Evolutionary conservation across 2,329 filamentous ascomycete species (phyloP).

Genomic region (Diplodia intermedia): DNA sequence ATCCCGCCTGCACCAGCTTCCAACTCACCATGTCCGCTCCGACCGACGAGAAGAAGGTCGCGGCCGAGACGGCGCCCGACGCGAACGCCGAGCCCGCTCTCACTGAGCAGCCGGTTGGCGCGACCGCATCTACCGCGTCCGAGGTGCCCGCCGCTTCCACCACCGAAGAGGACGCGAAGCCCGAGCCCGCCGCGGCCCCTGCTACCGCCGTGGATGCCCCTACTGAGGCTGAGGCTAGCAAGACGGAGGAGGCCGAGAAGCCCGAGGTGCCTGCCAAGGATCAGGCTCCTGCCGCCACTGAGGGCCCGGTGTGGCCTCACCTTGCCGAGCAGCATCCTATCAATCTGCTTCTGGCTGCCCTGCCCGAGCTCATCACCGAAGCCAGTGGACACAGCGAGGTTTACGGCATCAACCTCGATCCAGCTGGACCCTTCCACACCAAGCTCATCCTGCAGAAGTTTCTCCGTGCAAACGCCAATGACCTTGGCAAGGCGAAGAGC

Average conservation of each 20-base stretch:
- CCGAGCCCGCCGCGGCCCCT: not conserved
- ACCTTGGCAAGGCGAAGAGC: constrained; percentile 74
- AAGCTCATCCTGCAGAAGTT: constrained; percentile 91
- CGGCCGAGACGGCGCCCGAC: constrained; percentile 9
- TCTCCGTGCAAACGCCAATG: constrained; percentile 84
- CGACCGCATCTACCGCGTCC: not conserved
- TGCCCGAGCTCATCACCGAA: constrained; percentile 64
- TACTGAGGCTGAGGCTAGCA: not conserved
- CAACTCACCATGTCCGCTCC: constrained; percentile 2
- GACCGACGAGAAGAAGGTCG: constrained; percentile 19
- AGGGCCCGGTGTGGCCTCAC: constrained; percentile 44
- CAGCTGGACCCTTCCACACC: constrained; percentile 68
- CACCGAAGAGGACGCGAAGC: constrained; percentile 5
- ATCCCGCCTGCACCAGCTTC: not conserved
- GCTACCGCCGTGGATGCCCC: not conserved
- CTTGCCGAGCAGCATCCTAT: constrained; percentile 54
- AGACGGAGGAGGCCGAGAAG: not conserved
- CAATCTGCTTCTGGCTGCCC: constrained; percentile 62
- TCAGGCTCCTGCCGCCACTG: not conserved
- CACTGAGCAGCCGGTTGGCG: constrained; percentile 4
- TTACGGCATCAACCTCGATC: constrained; percentile 75
- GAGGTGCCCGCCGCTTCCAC: constrained; percentile 2
- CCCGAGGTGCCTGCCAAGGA: not conserved
- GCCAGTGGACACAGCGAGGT: constrained; percentile 72
- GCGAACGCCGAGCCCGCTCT: constrained; percentile 3